phyloP scores from a whole-genome alignment of 106 monocot genomes.

The Dioscorea zingiberensis region DNA sequence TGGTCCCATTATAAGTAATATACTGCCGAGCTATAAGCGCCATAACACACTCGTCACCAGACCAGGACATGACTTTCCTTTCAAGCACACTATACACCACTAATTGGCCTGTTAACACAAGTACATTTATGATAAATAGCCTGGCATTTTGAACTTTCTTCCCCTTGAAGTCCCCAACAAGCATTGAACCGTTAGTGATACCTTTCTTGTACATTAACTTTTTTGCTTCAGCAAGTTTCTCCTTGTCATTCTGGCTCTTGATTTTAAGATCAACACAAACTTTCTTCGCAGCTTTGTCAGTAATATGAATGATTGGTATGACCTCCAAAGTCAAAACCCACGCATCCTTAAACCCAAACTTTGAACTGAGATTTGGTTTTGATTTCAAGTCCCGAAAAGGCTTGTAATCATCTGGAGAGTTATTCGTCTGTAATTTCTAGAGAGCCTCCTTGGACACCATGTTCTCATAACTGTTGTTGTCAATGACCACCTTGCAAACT shows the following conservation, averaged over 20 bases:
- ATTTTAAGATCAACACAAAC: constrained; percentile 79
- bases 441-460: too few species aligned
- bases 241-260: constrained; percentile 94
- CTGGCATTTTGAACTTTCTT: constrained; percentile 83
- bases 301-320: constrained; percentile 80
- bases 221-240: too few species aligned
- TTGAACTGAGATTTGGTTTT: constrained; percentile 63
- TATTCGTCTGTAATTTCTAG: too few species aligned
- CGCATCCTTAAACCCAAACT: constrained; percentile 79
- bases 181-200: too few species aligned
- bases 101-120: constrained; percentile 55
- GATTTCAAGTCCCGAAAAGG: constrained; percentile 78
- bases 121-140: constrained; percentile 52
- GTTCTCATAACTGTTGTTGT: too few species aligned
- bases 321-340: constrained; percentile 87
- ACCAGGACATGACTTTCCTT: constrained; percentile 80
- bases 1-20: too few species aligned
- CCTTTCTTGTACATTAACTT: too few species aligned
- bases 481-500: too few species aligned
- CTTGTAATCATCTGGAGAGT: constrained; percentile 84
- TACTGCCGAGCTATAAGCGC: too few species aligned
- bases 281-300: constrained; percentile 78
- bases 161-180: too few species aligned
- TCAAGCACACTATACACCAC: constrained; percentile 91
- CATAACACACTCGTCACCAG: too few species aligned